Evolutionary conservation across 2,329 filamentous ascomycete genomes (phyloP).

Genomic region (Neurospora sp.): DNA sequence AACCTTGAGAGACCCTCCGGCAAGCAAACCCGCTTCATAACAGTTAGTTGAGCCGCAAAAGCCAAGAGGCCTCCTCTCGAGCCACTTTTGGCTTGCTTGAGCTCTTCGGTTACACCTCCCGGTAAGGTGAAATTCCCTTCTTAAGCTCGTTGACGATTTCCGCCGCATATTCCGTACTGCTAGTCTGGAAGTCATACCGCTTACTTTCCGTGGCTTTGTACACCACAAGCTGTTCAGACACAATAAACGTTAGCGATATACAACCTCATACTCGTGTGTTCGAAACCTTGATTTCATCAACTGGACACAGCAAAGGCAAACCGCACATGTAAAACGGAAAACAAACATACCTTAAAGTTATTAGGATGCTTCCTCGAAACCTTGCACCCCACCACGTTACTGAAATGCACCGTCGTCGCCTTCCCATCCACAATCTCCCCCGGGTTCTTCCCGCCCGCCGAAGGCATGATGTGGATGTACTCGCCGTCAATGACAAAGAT

Average conservation of each 20-base stretch:
- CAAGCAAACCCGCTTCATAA: background rate
- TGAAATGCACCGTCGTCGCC: conserved; percentile 74
- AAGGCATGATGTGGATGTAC: conserved; percentile 77
- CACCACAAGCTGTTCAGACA: conserved; percentile 47
- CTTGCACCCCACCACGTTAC: conserved; percentile 72
- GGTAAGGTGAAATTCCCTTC: conserved; percentile 61
- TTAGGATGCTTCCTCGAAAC: conserved; percentile 70
- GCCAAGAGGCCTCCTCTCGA: conserved; percentile 3
- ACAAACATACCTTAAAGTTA: conserved; percentile 57
- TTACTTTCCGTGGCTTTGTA: conserved; percentile 69
- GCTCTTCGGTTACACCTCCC: conserved; percentile 30
- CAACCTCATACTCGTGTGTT: background rate
- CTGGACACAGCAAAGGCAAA: background rate
- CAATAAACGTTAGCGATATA: background rate
- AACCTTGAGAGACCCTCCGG: background rate
- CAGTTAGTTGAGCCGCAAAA: background rate
- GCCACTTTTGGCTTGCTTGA: background rate
- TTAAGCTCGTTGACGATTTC: conserved; percentile 73
- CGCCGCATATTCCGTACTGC: conserved; percentile 58
- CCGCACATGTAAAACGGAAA: background rate
- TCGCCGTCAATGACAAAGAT: conserved; percentile 74
- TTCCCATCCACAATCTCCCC: conserved; percentile 47
- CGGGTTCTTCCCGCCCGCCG: conserved; percentile 46
- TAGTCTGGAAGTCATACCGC: conserved; percentile 78
- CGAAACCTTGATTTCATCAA: background rate